phyloP scores from a whole-genome alignment of 169 alveolate genomes.

The Miamiensis avidus region DNA sequence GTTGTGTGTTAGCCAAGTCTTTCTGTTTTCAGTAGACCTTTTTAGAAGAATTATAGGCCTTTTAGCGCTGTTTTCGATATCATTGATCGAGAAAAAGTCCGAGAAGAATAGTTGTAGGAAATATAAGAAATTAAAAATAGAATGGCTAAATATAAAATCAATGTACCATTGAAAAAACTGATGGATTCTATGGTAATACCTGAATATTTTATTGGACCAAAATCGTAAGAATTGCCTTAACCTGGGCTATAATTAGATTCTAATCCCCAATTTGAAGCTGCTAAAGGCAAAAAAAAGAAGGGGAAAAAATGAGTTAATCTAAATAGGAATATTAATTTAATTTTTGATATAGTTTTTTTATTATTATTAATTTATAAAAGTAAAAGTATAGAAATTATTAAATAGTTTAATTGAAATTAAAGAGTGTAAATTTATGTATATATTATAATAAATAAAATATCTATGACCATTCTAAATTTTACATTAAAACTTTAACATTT shows the following conservation, averaged over 20 bases:
- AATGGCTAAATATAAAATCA: conserved; percentile 27
- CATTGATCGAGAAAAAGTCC: neutral
- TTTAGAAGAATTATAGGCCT: neutral
- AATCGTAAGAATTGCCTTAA: neutral
- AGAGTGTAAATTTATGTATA: no score
- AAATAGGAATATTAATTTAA: no score
- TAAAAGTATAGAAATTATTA: no score
- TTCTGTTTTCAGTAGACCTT: conserved; percentile 6
- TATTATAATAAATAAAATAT: no score
- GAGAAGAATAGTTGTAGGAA: neutral
- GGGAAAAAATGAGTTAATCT: neutral
- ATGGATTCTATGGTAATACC: conserved; percentile 18
- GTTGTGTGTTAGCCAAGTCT: conserved; percentile 5
- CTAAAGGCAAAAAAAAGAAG: neutral
- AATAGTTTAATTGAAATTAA: no score
- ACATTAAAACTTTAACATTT: no score
- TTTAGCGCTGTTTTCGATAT: conserved; percentile 12
- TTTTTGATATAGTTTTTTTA: no score
- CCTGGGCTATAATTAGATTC: neutral
- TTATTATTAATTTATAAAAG: no score
- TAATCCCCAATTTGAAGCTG: neutral
- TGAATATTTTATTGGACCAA: neutral
- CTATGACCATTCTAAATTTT: no score
- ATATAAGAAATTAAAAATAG: conserved; percentile 18
- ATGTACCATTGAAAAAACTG: conserved; percentile 5